phyloP scores from a whole-genome alignment of 2,329 filamentous ascomycete species.

The Exophiala calicioides region DNA sequence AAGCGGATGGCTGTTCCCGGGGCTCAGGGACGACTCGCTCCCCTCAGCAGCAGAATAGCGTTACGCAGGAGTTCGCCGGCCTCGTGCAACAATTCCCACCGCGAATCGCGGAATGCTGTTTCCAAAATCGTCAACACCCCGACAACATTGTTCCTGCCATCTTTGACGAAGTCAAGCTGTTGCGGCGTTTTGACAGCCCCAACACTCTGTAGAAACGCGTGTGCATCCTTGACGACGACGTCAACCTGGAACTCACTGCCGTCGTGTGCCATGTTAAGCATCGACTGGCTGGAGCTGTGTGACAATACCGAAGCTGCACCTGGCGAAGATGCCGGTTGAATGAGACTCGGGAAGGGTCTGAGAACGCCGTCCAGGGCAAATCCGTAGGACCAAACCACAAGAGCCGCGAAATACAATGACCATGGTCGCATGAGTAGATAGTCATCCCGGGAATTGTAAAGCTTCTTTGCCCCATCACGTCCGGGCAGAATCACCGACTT shows the following conservation, averaged over 20 bases:
- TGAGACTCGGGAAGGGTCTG: slow-evolving; percentile 41
- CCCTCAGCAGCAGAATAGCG: slow-evolving; percentile 58
- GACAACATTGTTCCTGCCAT: slow-evolving; percentile 74
- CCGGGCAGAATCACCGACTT: slow-evolving; percentile 59
- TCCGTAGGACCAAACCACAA: slow-evolving; percentile 93
- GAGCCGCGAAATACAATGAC: slow-evolving; percentile 88
- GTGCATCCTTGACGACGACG: slow-evolving; percentile 75
- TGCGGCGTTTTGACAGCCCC: slow-evolving; percentile 74
- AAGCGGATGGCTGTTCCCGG: no score
- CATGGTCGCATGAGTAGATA: slow-evolving; percentile 90
- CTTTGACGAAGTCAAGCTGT: slow-evolving; percentile 69
- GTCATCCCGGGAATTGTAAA: slow-evolving; percentile 83
- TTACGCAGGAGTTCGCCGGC: slow-evolving; percentile 77
- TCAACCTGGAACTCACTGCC: slow-evolving; percentile 38
- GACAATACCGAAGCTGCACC: slow-evolving; percentile 12
- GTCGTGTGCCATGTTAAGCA: slow-evolving; percentile 22
- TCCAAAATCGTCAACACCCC: slow-evolving; percentile 78
- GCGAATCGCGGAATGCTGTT: slow-evolving; percentile 75
- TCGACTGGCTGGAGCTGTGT: slow-evolving; percentile 21
- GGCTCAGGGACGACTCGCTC: slow-evolving; percentile 17
- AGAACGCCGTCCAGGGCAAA: slow-evolving; percentile 83
- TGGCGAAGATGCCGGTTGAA: slow-evolving; percentile 19
- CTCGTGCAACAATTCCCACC: slow-evolving; percentile 91
- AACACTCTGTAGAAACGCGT: slow-evolving; percentile 70
- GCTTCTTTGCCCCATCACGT: slow-evolving; percentile 38